These are phyloP conservation scores for Phoma sp. DNA, from an alignment of 2,329 filamentous ascomycete genomes.

Conservation along the genomic window DNA sequence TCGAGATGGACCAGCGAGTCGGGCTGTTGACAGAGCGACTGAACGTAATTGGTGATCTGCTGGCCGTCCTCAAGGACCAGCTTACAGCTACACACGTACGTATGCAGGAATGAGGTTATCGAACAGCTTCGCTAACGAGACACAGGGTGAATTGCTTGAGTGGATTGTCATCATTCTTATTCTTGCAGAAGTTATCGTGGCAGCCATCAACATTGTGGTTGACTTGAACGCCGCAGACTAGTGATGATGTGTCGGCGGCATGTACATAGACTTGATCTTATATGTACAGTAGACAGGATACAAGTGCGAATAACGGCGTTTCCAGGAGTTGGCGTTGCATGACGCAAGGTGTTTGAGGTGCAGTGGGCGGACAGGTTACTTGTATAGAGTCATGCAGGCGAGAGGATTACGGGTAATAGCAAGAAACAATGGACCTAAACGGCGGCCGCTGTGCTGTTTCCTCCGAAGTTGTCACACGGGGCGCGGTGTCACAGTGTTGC, in stretches of 20 bases:
- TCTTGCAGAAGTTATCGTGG: conserved; percentile 91
- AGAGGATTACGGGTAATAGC: conserved; percentile 2
- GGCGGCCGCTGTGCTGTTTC: not conserved
- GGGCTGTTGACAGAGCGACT: conserved; percentile 85
- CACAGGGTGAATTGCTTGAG: conserved; percentile 55
- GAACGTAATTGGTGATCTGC: conserved; percentile 89
- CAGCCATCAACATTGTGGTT: conserved; percentile 91
- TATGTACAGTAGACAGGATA: not conserved
- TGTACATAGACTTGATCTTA: conserved; percentile 24
- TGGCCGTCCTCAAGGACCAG: conserved; percentile 94
- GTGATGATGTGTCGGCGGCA: not conserved
- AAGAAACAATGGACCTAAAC: not conserved
- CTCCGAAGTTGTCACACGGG: not conserved
- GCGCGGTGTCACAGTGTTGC: not conserved
- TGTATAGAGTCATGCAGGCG: conserved; percentile 4
- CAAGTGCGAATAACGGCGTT: conserved; percentile 6
- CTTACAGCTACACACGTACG: conserved; percentile 74
- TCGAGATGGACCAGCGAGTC: conserved; percentile 98
- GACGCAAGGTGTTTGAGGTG: conserved; percentile 17
- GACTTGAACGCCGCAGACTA: conserved; percentile 79
- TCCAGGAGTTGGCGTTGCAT: conserved; percentile 2
- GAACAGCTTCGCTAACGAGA: conserved; percentile 11
- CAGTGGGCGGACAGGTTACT: not conserved
- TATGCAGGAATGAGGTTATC: not conserved
- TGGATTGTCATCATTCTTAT: conserved; percentile 88